Conservation (phyloP, 495 filamentous ascomycete species). For the Schizothecium vesticola region DNA sequence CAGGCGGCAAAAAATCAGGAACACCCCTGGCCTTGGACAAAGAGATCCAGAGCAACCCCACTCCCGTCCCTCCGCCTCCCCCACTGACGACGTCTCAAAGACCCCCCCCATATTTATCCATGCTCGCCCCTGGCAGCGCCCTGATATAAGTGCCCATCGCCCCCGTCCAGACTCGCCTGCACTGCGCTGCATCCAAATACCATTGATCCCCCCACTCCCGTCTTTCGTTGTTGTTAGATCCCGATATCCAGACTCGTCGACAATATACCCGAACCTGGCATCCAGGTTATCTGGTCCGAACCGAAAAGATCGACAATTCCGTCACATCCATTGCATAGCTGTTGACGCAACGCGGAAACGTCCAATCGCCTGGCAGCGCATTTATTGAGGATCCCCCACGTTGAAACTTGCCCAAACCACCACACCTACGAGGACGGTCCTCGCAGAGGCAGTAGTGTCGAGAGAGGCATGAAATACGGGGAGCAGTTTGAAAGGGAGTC, state of each 20-base stretch:
- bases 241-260: neutral
- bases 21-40: neutral
- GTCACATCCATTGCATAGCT: neutral
- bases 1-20: neutral
- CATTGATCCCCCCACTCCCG: neutral
- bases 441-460: neutral
- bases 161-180: neutral
- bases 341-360: neutral
- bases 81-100: neutral
- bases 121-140: neutral
- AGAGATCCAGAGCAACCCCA: neutral
- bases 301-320: neutral
- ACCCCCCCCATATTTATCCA: neutral
- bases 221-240: neutral
- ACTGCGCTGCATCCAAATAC: neutral
- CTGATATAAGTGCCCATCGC: neutral
- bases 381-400: neutral
- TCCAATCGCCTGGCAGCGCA: neutral
- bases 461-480: conserved; percentile 60
- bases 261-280: neutral
- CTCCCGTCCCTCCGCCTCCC: neutral
- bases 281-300: neutral
- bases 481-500: conserved; percentile 72
- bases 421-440: neutral
- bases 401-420: neutral